A percentile compares a stretch with the other conserved stretches of the same genome.
Evolutionary conservation across 192 early-diverging fungal species (phyloP).

Genomic region (Umbelopsis sp.): DNA sequence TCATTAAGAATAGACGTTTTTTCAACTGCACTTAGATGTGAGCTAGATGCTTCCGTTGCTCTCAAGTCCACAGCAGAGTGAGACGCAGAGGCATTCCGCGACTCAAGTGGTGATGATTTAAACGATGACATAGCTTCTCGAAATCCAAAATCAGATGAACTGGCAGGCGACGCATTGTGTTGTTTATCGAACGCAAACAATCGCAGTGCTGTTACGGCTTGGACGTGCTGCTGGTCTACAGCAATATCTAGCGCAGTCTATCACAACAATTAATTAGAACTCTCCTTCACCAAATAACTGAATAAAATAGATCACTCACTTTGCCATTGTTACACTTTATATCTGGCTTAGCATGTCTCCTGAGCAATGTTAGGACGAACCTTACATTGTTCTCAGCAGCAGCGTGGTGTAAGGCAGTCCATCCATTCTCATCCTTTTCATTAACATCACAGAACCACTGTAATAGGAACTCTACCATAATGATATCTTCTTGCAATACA

Average conservation of each 20-base stretch:
- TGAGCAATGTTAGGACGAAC: constrained; percentile 68
- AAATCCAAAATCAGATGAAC: constrained; percentile 43
- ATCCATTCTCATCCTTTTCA: constrained; percentile 59
- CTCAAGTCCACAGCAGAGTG: constrained; percentile 35
- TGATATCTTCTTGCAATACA: constrained; percentile 62
- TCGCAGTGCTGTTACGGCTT: constrained; percentile 50
- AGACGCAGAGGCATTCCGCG: constrained; percentile 12
- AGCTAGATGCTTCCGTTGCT: neutral
- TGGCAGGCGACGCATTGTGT: constrained; percentile 39
- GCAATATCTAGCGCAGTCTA: constrained; percentile 60
- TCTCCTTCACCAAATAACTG: too few species aligned
- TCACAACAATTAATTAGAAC: neutral
- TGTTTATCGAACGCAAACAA: constrained; percentile 45
- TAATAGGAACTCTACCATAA: constrained; percentile 77
- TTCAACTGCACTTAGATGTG: neutral
- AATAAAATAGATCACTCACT: constrained; percentile 47
- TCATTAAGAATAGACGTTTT: constrained; percentile 1
- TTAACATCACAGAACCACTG: constrained; percentile 80
- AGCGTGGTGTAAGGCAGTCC: constrained; percentile 76
- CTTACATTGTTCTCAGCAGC: constrained; percentile 70
- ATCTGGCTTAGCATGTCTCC: constrained; percentile 73
- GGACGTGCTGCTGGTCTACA: constrained; percentile 50
- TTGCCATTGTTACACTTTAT: constrained; percentile 68
- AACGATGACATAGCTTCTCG: constrained; percentile 48
- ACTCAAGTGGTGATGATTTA: constrained; percentile 11